These are phyloP conservation scores for Fomes fomentarius DNA, from an alignment of 1,284 basidiomycete species.

Conservation along the genomic window DNA sequence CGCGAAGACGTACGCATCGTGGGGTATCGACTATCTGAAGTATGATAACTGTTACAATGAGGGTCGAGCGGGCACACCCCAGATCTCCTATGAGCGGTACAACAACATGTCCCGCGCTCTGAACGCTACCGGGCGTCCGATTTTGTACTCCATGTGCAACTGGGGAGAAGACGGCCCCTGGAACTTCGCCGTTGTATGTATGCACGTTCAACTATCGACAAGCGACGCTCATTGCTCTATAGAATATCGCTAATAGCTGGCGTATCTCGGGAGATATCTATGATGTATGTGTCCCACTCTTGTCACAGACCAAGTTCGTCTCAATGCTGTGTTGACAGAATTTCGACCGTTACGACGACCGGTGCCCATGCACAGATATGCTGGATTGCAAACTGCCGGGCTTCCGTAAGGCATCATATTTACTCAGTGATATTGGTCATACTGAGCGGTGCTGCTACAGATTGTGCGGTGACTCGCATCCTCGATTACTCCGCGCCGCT, in stretches of 20 bases:
- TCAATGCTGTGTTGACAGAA: slow-evolving; percentile 26
- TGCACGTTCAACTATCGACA: background rate
- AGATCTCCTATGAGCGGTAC: slow-evolving; percentile 46
- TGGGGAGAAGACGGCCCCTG: slow-evolving; percentile 51
- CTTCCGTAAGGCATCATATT: slow-evolving; percentile 27
- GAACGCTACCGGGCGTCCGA: slow-evolving; percentile 49
- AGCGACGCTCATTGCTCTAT: background rate
- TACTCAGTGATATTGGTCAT: background rate
- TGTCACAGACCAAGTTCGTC: too few species aligned
- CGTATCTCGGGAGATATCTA: slow-evolving; percentile 48
- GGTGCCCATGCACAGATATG: slow-evolving; percentile 44
- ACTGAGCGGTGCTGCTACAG: slow-evolving; percentile 18
- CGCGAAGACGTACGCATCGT: slow-evolving; percentile 47
- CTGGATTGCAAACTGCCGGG: slow-evolving; percentile 46
- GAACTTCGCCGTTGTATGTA: slow-evolving; percentile 45
- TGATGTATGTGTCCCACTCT: slow-evolving; percentile 33
- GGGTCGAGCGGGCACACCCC: slow-evolving; percentile 44
- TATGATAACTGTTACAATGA: slow-evolving; percentile 53
- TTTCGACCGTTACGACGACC: slow-evolving; percentile 44
- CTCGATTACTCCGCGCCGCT: slow-evolving; percentile 44
- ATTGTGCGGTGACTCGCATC: slow-evolving; percentile 41
- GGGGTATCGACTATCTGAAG: slow-evolving; percentile 47
- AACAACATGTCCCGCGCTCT: slow-evolving; percentile 49
- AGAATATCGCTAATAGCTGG: slow-evolving; percentile 51
- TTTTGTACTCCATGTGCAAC: slow-evolving; percentile 52